Conservation (phyloP, 2,329 filamentous ascomycete species). For the Arthrinium puccinioides region DNA sequence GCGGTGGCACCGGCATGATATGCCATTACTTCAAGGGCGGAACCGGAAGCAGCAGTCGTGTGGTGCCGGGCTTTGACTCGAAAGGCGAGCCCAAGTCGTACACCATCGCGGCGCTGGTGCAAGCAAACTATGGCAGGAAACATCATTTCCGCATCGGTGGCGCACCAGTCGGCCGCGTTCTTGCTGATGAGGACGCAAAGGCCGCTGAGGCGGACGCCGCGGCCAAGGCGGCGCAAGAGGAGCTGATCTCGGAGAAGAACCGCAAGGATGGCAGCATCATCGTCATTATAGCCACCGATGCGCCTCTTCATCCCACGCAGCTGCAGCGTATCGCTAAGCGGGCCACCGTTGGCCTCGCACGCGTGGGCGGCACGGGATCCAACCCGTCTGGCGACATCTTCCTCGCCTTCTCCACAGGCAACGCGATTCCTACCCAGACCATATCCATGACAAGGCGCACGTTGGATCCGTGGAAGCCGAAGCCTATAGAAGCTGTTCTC, state of each 20-base stretch:
- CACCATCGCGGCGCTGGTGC: conserved; percentile 54
- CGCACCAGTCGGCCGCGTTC: conserved; percentile 52
- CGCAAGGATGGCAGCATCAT: conserved; percentile 57
- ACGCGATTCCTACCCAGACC: conserved; percentile 37
- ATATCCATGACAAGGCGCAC: conserved; percentile 21
- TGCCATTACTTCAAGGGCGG: conserved; percentile 62
- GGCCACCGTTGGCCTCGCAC: conserved; percentile 52
- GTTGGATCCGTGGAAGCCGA: conserved; percentile 33
- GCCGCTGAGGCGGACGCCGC: conserved; percentile 13
- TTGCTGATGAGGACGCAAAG: conserved; percentile 34
- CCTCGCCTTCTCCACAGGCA: conserved; percentile 58
- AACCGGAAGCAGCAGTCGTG: conserved; percentile 53
- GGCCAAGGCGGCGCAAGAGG: conserved; percentile 20
- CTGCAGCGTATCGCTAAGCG: conserved; percentile 52
- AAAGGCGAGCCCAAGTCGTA: conserved; percentile 34
- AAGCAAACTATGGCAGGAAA: conserved; percentile 57
- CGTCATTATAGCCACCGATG: conserved; percentile 52
- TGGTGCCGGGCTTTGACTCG: conserved; percentile 39
- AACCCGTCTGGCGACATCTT: conserved; percentile 62
- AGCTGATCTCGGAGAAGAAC: conserved; percentile 30
- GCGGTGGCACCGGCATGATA: conserved; percentile 63
- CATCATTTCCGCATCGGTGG: conserved; percentile 51
- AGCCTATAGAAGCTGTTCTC: conserved; percentile 30
- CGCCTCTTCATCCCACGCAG: conserved; percentile 49
- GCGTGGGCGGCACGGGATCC: conserved; percentile 53